phyloP scores from a whole-genome alignment of 768 basidiomycete genomes.

The Psilocybe sp. region DNA sequence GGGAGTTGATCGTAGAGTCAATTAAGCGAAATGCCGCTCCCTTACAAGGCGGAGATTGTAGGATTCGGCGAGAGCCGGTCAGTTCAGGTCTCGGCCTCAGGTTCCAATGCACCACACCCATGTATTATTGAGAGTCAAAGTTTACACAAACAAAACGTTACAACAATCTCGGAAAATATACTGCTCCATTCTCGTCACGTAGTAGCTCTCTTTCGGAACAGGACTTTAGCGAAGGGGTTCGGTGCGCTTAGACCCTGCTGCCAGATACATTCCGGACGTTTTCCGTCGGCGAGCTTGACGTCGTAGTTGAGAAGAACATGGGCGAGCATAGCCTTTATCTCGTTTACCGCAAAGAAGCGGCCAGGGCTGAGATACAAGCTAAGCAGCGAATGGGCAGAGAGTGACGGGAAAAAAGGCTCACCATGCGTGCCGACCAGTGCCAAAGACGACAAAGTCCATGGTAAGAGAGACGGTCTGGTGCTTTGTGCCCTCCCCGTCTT shows the following conservation, averaged over 20 bases:
- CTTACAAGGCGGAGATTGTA: background rate
- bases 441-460: slow-evolving; percentile 35
- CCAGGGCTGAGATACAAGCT: slow-evolving; percentile 27
- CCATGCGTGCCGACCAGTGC: slow-evolving; percentile 35
- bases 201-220: slow-evolving; percentile 18
- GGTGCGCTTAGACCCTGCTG: slow-evolving; percentile 15
- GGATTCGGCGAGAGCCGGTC: too few relatives aligned
- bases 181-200: too few relatives aligned
- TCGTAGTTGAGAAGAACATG: slow-evolving; percentile 39
- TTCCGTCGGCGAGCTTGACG: slow-evolving; percentile 27
- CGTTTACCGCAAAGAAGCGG: slow-evolving; percentile 43
- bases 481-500: slow-evolving; percentile 25
- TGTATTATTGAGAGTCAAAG: too few relatives aligned
- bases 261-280: slow-evolving; percentile 17
- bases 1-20: background rate
- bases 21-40: background rate
- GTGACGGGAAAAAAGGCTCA: background rate
- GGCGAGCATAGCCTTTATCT: slow-evolving; percentile 39
- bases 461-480: slow-evolving; percentile 17
- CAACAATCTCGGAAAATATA: too few relatives aligned
- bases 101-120: too few relatives aligned
- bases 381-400: background rate
- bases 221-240: slow-evolving; percentile 18
- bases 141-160: too few relatives aligned
- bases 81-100: too few relatives aligned